These are phyloP conservation scores for Licmophora abbreviata DNA, from an alignment of 108 stramenopile species.

Conservation along the genomic window DNA sequence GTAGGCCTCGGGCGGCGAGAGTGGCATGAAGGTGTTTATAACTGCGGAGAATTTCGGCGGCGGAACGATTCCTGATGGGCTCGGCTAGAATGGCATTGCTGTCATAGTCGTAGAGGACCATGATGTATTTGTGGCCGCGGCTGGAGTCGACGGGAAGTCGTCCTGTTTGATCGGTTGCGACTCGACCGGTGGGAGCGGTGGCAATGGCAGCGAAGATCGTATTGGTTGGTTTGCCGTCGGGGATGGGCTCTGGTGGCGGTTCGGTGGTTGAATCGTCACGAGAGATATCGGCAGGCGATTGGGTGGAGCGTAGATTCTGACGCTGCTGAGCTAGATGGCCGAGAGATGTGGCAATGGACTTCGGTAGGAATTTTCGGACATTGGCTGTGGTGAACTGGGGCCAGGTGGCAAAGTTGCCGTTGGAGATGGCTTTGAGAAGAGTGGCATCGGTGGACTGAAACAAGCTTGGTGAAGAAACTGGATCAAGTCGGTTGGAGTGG, in stretches of 20 bases:
- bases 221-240: no score
- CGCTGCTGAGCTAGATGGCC: slow-evolving; percentile 3
- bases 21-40: slow-evolving; percentile 15
- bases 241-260: neutral
- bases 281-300: neutral
- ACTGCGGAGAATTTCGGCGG: neutral
- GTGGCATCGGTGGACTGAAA: neutral
- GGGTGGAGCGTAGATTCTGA: slow-evolving; percentile 7
- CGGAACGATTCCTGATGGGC: slow-evolving; percentile 12
- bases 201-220: slow-evolving; percentile 4
- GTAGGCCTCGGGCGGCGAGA: slow-evolving; percentile 5
- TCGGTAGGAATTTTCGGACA: slow-evolving; percentile 6
- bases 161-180: slow-evolving; percentile 18
- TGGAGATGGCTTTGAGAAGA: slow-evolving; percentile 3
- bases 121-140: slow-evolving; percentile 3
- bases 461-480: slow-evolving; percentile 15
- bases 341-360: slow-evolving; percentile 11
- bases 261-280: neutral
- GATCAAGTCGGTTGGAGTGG: slow-evolving; percentile 9
- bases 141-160: slow-evolving; percentile 10
- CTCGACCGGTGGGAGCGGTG: neutral
- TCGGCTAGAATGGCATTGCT: slow-evolving; percentile 21
- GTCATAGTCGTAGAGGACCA: slow-evolving; percentile 4
- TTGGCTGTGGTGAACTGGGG: slow-evolving; percentile 1
- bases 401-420: slow-evolving; percentile 11